Evolutionary conservation across 495 filamentous ascomycete genomes (phyloP).

Genomic region (Podospora anserina): DNA sequence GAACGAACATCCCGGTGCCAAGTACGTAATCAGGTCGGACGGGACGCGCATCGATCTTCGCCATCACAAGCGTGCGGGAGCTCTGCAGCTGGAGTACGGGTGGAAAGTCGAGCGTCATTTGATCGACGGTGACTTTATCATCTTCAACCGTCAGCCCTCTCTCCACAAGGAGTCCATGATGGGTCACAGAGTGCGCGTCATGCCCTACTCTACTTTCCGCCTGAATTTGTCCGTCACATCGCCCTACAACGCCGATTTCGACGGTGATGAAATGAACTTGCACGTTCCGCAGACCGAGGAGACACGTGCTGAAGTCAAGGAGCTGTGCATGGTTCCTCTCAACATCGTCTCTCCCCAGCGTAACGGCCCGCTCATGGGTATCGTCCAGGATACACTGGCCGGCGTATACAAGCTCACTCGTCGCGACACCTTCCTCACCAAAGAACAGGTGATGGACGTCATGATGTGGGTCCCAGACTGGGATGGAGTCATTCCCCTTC

Average conservation of each 20-base stretch:
- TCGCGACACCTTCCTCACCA: conserved; percentile 83
- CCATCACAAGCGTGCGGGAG: conserved; percentile 79
- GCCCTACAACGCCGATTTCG: conserved; percentile 98
- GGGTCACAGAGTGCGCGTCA: conserved; percentile 94
- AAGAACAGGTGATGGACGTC: conserved; percentile 89
- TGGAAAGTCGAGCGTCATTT: conserved; percentile 99
- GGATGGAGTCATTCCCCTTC: conserved; percentile 90
- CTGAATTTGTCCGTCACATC: conserved; percentile 96
- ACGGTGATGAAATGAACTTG: conserved; percentile 98
- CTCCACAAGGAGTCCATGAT: conserved; percentile 99
- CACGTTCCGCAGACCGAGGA: conserved; percentile 98
- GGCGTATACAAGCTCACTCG: conserved; percentile 96
- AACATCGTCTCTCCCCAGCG: conserved; percentile 98
- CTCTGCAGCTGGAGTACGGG: conserved; percentile 83
- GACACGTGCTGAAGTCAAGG: conserved; percentile 83
- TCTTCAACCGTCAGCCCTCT: conserved; percentile 98
- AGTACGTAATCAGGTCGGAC: conserved; percentile 88
- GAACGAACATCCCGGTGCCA: conserved; percentile 88
- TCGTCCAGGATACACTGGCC: conserved; percentile 95
- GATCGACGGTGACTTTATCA: conserved; percentile 91
- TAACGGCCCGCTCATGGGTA: conserved; percentile 97
- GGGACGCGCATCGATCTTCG: conserved; percentile 92
- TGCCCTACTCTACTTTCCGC: conserved; percentile 98
- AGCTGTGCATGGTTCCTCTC: conserved; percentile 92
- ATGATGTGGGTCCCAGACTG: conserved; percentile 96